Evolutionary conservation across 1,284 basidiomycete species (phyloP).

Genomic region (Rhodotorula sp.): DNA sequence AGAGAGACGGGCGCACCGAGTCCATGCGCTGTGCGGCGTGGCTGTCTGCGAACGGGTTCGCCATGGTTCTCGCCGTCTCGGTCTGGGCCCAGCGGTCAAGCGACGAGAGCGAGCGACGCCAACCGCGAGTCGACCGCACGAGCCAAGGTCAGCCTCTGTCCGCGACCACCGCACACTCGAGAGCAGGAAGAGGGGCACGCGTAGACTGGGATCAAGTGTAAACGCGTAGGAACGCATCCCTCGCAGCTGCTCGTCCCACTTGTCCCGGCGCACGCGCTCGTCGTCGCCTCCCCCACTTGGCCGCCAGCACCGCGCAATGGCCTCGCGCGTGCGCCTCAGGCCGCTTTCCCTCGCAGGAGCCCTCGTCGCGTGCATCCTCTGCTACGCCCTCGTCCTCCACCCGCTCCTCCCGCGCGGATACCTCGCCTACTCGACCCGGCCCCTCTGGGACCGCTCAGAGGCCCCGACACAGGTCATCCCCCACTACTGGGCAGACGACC

Average conservation of each 20-base stretch:
- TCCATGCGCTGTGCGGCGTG: slow-evolving; percentile 32
- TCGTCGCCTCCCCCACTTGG: too few species aligned
- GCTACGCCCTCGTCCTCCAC: slow-evolving; percentile 4
- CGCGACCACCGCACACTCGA: too few species aligned
- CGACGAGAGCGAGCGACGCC: too few species aligned
- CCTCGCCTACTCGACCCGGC: slow-evolving; percentile 61
- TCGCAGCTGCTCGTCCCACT: too few species aligned
- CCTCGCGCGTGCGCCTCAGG: not conserved
- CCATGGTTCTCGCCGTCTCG: not conserved
- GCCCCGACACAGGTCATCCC: slow-evolving; percentile 58
- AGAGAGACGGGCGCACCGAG: slow-evolving; percentile 2
- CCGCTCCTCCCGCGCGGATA: slow-evolving; percentile 18
- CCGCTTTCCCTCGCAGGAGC: not conserved
- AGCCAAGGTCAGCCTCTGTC: too few species aligned
- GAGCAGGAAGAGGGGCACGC: too few species aligned
- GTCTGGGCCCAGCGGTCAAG: not conserved
- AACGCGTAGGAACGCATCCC: too few species aligned
- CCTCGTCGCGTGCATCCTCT: not conserved
- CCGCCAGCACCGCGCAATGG: not conserved
- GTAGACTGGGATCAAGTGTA: too few species aligned
- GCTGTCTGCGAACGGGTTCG: slow-evolving; percentile 80
- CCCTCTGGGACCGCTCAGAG: slow-evolving; percentile 63
- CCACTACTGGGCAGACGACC: slow-evolving; percentile 63
- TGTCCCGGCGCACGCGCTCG: too few species aligned
- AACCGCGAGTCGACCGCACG: too few species aligned